These are phyloP conservation scores for Kondoa malvinella DNA, from an alignment of 768 basidiomycete genomes.

Conservation along the genomic window DNA sequence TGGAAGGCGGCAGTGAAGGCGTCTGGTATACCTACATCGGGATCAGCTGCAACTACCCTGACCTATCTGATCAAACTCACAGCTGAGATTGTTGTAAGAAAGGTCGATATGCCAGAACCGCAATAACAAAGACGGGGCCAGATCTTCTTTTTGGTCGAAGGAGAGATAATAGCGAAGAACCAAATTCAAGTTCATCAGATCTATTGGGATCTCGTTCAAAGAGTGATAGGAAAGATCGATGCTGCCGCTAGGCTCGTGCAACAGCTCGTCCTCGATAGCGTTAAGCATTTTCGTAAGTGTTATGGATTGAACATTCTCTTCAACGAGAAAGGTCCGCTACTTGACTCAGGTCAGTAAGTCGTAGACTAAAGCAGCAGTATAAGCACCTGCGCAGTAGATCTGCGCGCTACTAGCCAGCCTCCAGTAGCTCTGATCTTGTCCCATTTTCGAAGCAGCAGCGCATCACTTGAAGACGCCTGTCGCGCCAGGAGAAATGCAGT, in stretches of 20 bases:
- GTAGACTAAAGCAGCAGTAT: not conserved
- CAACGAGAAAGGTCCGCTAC: not conserved
- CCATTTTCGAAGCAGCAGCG: not conserved
- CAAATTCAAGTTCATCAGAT: not conserved
- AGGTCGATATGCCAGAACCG: not conserved
- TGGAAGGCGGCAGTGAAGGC: no score
- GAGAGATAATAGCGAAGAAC: not conserved
- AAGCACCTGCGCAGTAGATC: not conserved
- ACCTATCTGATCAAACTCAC: no score
- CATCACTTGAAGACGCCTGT: not conserved
- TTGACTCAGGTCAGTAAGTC: not conserved
- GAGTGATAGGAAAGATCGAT: not conserved
- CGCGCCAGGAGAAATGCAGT: not conserved
- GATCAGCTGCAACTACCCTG: no score
- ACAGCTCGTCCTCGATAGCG: no score
- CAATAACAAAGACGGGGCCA: not conserved
- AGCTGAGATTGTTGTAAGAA: not conserved
- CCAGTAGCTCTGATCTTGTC: not conserved
- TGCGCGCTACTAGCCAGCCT: not conserved
- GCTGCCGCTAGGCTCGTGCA: not conserved
- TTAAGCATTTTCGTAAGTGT: no score
- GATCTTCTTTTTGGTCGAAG: not conserved
- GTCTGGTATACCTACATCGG: no score
- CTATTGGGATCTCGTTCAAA: not conserved
- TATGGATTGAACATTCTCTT: no score